These are phyloP conservation scores for Pseudoperonospora humuli DNA, from an alignment of 352 stramenopile species.

Conservation along the genomic window DNA sequence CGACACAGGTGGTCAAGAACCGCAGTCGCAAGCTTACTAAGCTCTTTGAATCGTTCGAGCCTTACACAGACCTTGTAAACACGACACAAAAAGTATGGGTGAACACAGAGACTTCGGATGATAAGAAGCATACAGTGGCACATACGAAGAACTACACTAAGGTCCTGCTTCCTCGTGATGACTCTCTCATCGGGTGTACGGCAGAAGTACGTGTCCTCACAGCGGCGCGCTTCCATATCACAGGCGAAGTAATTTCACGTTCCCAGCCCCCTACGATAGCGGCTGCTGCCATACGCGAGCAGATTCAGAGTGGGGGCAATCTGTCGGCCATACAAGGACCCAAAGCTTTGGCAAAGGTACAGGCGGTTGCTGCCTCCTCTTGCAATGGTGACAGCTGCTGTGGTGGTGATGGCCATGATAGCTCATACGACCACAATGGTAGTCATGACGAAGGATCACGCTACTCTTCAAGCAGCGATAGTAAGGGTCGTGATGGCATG, in stretches of 20 bases:
- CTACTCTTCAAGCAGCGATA: conserved; percentile 24
- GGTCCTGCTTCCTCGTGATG: conserved; percentile 72
- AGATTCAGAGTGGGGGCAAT: conserved; percentile 36
- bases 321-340: conserved; percentile 23
- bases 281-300: conserved; percentile 40
- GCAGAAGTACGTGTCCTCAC: conserved; percentile 51
- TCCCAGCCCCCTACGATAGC: conserved; percentile 45
- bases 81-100: conserved; percentile 66
- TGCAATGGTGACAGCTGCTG: conserved; percentile 26
- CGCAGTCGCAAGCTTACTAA: conserved; percentile 77
- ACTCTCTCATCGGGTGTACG: conserved; percentile 65
- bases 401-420: conserved; percentile 14
- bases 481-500: conserved; percentile 23
- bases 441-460: conserved; percentile 21
- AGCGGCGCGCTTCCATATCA: conserved; percentile 70
- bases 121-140: conserved; percentile 68
- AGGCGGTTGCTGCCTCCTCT: conserved; percentile 9
- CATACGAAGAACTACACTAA: conserved; percentile 93
- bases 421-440: conserved; percentile 15
- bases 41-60: conserved; percentile 78
- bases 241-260: conserved; percentile 44
- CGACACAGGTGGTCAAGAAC: conserved; percentile 86
- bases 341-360: conserved; percentile 25
- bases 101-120: conserved; percentile 78
- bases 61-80: conserved; percentile 65